Evolutionary conservation across 495 filamentous ascomycete species (phyloP), one percentile per base, ranked within the genome.

Genomic region (Penicillium paradoxum): DNA sequence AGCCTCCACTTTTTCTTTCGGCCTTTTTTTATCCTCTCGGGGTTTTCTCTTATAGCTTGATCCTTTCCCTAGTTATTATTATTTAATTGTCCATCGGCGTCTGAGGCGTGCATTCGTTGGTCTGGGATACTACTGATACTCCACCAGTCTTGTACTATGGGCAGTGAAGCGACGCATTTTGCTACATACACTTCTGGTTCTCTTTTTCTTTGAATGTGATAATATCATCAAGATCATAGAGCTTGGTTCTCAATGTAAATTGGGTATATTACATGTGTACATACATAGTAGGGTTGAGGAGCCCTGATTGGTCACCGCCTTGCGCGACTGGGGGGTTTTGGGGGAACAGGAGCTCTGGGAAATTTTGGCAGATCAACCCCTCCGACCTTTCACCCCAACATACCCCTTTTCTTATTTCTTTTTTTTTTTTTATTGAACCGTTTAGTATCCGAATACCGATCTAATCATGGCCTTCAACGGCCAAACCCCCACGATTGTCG

Each of bases 401-500:
- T 61, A 42, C 51, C 55, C 45, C 56, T 63, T 66, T 66, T 58
- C 49, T 59, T 54, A 30, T 49, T 46, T 53, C 37, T 49, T 41
- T 46, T 47, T 22, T 30, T n/a, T 38, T 51, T 51, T 47, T 45
- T 37, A 46, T 54, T 38, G 52, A 53, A 51, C 54, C 41, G 50
- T 58, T 50, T 49, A 55, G 50, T 38, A 46, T 66, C 50, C 51
- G 46, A 44, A 46, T 59, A 47, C 46, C 49, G 44, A 59, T 60
- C 51, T 59, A 59, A 69, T 36, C 49, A 97, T 97, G 92, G 91
- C 90, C 68, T 98, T 97, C 78, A 90, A 89, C 71, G 93, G 92
- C 72, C 93, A 98, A 75, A 90, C 93, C 59, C 93, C 93, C 69
- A 98, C 95, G 55, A 98, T 98, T 68, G 88, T 98, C 67, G 95